phyloP scores from a whole-genome alignment of 208 protist genomes.

The Leishmania amazonensis region DNA sequence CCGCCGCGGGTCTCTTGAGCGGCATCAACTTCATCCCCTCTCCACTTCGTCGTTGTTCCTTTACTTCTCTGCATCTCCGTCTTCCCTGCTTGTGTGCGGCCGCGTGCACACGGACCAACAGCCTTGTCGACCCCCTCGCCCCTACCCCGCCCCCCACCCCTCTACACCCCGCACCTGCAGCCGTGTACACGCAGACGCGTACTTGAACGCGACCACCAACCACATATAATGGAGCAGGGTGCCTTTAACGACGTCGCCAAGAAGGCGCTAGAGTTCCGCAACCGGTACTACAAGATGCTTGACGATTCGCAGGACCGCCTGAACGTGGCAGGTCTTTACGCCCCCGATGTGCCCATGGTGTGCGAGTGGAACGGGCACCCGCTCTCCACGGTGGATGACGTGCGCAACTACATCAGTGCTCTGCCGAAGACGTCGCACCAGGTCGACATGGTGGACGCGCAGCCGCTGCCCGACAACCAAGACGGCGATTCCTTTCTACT shows the following conservation, averaged over 20 bases:
- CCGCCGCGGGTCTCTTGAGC: not conserved
- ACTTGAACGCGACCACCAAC: not conserved
- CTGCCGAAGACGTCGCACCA: constrained; percentile 81
- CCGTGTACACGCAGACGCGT: not conserved
- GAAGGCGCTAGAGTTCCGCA: constrained; percentile 80
- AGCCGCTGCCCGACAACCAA: constrained; percentile 87
- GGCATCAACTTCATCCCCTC: not conserved
- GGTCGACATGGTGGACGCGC: constrained; percentile 85
- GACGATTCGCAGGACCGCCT: constrained; percentile 58
- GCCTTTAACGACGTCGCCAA: constrained; percentile 80
- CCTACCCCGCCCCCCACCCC: not conserved
- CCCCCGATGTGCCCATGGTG: constrained; percentile 64
- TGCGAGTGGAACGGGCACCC: constrained; percentile 91
- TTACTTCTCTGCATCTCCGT: not conserved
- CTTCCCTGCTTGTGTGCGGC: too few species aligned
- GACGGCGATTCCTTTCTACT: constrained; percentile 80
- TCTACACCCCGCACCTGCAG: not conserved
- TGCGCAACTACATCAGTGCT: constrained; percentile 65
- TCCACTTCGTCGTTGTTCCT: not conserved
- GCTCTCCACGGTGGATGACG: constrained; percentile 44
- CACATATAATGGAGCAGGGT: constrained; percentile 55
- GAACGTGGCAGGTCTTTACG: constrained; percentile 72
- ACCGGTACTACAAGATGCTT: constrained; percentile 78
- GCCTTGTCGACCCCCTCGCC: not conserved
- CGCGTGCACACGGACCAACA: not conserved